Conservation (phyloP, 2,329 filamentous ascomycete genomes). For the Cytospora schulzeri region DNA sequence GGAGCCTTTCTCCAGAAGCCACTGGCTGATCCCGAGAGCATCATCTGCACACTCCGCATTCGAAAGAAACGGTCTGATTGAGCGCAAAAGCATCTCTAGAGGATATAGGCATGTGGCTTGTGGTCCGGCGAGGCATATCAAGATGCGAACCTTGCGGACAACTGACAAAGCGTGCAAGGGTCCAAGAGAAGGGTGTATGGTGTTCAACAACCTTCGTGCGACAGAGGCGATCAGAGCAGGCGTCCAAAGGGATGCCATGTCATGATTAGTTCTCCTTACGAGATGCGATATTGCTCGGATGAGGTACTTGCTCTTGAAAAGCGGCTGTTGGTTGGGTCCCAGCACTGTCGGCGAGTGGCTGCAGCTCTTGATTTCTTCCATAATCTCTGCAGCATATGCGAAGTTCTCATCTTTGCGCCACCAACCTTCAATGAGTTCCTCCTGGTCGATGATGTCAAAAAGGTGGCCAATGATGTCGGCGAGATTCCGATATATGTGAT, state of each 20-base stretch:
- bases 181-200: slow-evolving; percentile 80
- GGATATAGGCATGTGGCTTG: slow-evolving; percentile 78
- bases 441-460: slow-evolving; percentile 76
- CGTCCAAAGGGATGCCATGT: slow-evolving; percentile 68
- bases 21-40: slow-evolving; percentile 82
- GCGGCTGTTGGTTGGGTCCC: slow-evolving; percentile 81
- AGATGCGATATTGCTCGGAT: slow-evolving; percentile 75
- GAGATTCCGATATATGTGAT: slow-evolving; percentile 69
- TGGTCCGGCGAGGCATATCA: slow-evolving; percentile 76
- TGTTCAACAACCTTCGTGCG: slow-evolving; percentile 76
- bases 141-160: slow-evolving; percentile 79
- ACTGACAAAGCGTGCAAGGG: slow-evolving; percentile 85
- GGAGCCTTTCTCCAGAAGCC: slow-evolving; percentile 72
- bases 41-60: slow-evolving; percentile 90
- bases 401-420: slow-evolving; percentile 63
- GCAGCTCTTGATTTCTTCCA: slow-evolving; percentile 70
- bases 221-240: slow-evolving; percentile 73
- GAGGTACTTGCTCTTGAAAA: slow-evolving; percentile 78
- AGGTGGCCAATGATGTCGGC: slow-evolving; percentile 76
- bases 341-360: slow-evolving; percentile 67
- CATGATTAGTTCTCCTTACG: slow-evolving; percentile 70
- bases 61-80: slow-evolving; percentile 75
- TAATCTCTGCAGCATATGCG: slow-evolving; percentile 60
- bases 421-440: slow-evolving; percentile 70
- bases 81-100: slow-evolving; percentile 85